A percentile compares a stretch with the other conserved stretches of the same genome.
These are phyloP conservation scores for Nannizziopsis arthrosporioides DNA, from an alignment of 2,329 filamentous ascomycete genomes.

Conservation along the genomic window DNA sequence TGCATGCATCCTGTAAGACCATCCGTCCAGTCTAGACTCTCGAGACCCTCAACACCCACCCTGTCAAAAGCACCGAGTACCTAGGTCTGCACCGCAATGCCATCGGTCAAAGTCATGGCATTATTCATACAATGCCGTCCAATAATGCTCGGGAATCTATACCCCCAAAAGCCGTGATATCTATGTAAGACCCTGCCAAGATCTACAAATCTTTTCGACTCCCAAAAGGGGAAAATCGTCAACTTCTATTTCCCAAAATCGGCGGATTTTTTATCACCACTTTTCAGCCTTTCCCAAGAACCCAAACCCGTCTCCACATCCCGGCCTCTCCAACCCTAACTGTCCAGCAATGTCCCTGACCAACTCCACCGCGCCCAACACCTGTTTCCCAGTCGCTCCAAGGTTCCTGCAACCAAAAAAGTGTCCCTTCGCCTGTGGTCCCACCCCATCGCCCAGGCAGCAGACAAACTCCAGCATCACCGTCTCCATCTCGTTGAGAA, in stretches of 20 bases:
- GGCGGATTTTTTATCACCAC: constrained; percentile 6
- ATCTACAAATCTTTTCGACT: not conserved
- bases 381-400: constrained; percentile 16
- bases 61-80: too few relatives aligned
- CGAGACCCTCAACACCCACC: too few relatives aligned
- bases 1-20: too few relatives aligned
- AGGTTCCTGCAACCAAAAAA: constrained; percentile 22
- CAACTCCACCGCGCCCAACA: constrained; percentile 16
- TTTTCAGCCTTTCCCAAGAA: constrained; percentile 15
- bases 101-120: too few relatives aligned
- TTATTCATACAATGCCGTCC: too few relatives aligned
- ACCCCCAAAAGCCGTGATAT: too few relatives aligned
- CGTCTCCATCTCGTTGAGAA: constrained; percentile 20
- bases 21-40: too few relatives aligned
- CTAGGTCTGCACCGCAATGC: too few relatives aligned
- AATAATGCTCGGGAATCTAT: too few relatives aligned
- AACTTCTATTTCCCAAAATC: not conserved
- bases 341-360: constrained; percentile 18
- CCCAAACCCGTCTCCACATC: constrained; percentile 11
- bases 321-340: constrained; percentile 11
- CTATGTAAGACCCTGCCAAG: too few relatives aligned
- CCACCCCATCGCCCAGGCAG: constrained; percentile 21
- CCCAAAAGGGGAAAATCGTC: not conserved
- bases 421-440: constrained; percentile 22
- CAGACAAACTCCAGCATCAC: constrained; percentile 23